Conservation (phyloP, 78 protist species). For the Acrasis kona region DNA sequence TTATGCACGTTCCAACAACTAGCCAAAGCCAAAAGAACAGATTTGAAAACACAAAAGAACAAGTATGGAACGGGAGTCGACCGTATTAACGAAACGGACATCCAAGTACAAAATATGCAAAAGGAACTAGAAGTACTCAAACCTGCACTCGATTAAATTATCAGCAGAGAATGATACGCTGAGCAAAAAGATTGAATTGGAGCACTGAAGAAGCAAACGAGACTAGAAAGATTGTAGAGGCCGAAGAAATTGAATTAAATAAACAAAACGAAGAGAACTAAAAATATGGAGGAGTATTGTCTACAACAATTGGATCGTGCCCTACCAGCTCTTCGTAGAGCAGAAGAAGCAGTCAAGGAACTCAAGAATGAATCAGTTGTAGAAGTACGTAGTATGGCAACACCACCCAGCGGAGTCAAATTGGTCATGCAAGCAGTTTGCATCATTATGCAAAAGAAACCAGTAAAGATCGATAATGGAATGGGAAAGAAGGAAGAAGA, state of each 20-base stretch:
- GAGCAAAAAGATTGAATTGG: conserved; percentile 31
- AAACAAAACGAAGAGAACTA: conserved; percentile 18
- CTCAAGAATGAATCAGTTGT: conserved; percentile 35
- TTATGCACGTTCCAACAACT: conserved; percentile 39
- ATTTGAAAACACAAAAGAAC: not conserved
- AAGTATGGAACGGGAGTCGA: conserved; percentile 56
- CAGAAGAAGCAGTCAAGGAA: conserved; percentile 45
- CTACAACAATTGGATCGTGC: conserved; percentile 62
- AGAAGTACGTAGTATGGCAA: conserved; percentile 45
- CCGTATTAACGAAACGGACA: conserved; percentile 38
- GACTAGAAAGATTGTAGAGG: conserved; percentile 26
- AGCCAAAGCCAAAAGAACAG: not conserved
- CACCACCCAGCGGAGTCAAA: conserved; percentile 67
- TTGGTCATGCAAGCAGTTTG: conserved; percentile 67
- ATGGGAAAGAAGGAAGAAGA: conserved; percentile 30
- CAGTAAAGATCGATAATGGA: conserved; percentile 5
- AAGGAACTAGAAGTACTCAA: conserved; percentile 31
- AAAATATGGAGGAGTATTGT: conserved; percentile 15
- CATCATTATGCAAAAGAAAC: conserved; percentile 39
- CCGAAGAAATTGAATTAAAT: conserved; percentile 17
- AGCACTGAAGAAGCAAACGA: no score
- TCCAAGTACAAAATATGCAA: conserved; percentile 45
- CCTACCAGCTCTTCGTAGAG: conserved; percentile 47
- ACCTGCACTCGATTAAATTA: conserved; percentile 32
- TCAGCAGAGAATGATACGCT: conserved; percentile 33